A percentile compares a stretch with the other conserved stretches of the same genome.
These are phyloP conservation scores for Cladorrhinum sp. DNA, from an alignment of 2,329 filamentous ascomycete genomes.

Conservation along the genomic window DNA sequence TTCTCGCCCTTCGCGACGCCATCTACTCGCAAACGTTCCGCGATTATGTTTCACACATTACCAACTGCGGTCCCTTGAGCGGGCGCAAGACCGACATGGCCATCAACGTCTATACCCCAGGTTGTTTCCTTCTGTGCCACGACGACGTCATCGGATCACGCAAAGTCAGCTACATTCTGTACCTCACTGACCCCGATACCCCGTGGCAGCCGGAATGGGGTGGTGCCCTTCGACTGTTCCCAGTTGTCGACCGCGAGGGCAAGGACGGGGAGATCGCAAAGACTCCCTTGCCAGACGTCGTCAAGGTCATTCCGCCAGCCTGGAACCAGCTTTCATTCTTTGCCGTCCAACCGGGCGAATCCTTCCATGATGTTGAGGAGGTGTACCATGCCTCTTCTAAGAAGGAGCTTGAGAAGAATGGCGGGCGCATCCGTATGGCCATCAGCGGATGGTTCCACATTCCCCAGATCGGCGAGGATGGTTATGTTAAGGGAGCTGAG, in stretches of 20 bases:
- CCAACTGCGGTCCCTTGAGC: slow-evolving; percentile 80
- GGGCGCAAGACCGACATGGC: slow-evolving; percentile 98
- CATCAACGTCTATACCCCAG: slow-evolving; percentile 96
- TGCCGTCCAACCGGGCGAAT: slow-evolving; percentile 95
- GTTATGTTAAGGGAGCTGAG: slow-evolving; percentile 83
- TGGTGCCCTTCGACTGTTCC: slow-evolving; percentile 84
- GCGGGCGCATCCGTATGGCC: slow-evolving; percentile 85
- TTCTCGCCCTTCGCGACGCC: slow-evolving; percentile 89
- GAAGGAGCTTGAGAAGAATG: slow-evolving; percentile 63
- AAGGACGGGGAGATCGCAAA: slow-evolving; percentile 72
- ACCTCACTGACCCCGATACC: slow-evolving; percentile 86
- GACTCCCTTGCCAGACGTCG: slow-evolving; percentile 74
- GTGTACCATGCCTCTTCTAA: slow-evolving; percentile 71
- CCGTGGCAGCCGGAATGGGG: slow-evolving; percentile 93
- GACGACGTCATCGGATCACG: slow-evolving; percentile 98
- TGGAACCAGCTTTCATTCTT: slow-evolving; percentile 99
- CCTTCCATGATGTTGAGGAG: slow-evolving; percentile 98
- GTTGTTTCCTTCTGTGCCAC: slow-evolving; percentile 92
- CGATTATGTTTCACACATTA: slow-evolving; percentile 82
- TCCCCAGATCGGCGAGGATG: slow-evolving; percentile 88
- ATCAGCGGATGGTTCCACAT: slow-evolving; percentile 99
- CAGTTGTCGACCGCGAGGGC: slow-evolving; percentile 62
- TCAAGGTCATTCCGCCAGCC: slow-evolving; percentile 82
- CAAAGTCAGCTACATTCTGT: slow-evolving; percentile 94
- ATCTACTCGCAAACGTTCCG: slow-evolving; percentile 90